Evolutionary conservation across 2,329 filamentous ascomycete genomes (phyloP).

Genomic region (Orbilia oligospora): DNA sequence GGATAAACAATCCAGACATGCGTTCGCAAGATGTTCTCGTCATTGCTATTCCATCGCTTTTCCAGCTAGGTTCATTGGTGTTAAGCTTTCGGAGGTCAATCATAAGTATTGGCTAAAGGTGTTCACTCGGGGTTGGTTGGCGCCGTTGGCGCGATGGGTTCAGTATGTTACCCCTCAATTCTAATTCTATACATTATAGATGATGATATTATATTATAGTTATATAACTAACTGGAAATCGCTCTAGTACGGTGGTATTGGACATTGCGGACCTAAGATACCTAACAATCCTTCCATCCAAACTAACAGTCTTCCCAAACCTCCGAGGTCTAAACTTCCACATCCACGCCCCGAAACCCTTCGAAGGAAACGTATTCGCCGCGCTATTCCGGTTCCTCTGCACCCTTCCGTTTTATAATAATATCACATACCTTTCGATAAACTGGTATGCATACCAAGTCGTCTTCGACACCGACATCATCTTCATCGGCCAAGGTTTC

Average conservation of each 20-base stretch:
- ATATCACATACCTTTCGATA: not conserved
- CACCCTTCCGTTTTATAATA: not conserved
- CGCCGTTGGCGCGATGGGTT: not conserved
- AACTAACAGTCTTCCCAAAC: not conserved
- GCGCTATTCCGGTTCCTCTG: not conserved
- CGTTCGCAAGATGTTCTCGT: conserved; percentile 7
- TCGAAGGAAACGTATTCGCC: not conserved
- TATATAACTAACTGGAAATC: not conserved
- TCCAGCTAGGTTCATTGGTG: not conserved
- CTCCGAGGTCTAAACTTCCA: not conserved
- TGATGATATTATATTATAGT: no score
- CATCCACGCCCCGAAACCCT: not conserved
- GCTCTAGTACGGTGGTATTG: not conserved
- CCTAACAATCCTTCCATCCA: not conserved
- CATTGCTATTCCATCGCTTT: conserved; percentile 13
- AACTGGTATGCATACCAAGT: not conserved
- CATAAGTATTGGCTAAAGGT: not conserved
- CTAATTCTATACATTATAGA: not conserved
- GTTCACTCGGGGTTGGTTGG: conserved; percentile 2
- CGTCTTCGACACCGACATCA: not conserved
- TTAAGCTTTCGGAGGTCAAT: conserved; percentile 4
- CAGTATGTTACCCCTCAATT: not conserved
- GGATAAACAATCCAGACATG: conserved; percentile 1
- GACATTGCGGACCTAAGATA: not conserved
- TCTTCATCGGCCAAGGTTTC: not conserved